Evolutionary conservation across 139 green algal genomes (phyloP), one percentile per base, ranked within the genome.

Genomic region (Limnomonas spitsbergensis): DNA sequence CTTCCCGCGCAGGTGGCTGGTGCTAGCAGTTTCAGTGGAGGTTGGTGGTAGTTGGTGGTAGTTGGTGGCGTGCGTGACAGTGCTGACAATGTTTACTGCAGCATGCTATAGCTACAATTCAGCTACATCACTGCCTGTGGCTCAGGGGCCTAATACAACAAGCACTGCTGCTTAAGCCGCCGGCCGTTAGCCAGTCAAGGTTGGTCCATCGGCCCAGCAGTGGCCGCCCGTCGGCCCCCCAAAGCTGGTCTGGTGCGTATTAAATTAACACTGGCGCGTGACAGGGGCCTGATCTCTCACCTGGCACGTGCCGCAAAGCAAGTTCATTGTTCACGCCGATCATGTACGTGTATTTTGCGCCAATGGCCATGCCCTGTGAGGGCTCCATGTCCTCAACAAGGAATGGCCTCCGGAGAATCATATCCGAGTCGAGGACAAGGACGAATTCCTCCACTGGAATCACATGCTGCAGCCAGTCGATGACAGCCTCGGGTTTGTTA

Each of bases 401-500:
- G 71, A 92, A 90, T 0, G 85, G 85, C 34, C 74, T 77, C 24
- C 85, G 78, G 53, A 93, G 67, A 6, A 90, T 72, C 87, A 91
- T 91, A 78, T 91, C 87, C 1, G 80, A 84, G 40, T 91, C 87
- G 4, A 91, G 74, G 9, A 89, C 84, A 14, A 93, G 73, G 2
- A 91, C 73, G 69, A 79, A 92, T 2, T 92, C 89, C 75, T 91
- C 83, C 70, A 82, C 68, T 1, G 86, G 82, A 1, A 67, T 82
- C 3, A 76, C 78, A 27, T 90, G 73, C 34, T 87, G 80, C 35
- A 93, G 66, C 88, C 89, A 97, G 80, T 95, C 89, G 1, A 95
- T 88, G 2, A 97, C 89, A 4, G 89, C 92, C 66, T 91, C 84
- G 27, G 92, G 92, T 78, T 96, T 96, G 81, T 93, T 93, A 79